phyloP scores from a whole-genome alignment of 2,329 filamentous ascomycete genomes.

The Hypomyces rosellus region DNA sequence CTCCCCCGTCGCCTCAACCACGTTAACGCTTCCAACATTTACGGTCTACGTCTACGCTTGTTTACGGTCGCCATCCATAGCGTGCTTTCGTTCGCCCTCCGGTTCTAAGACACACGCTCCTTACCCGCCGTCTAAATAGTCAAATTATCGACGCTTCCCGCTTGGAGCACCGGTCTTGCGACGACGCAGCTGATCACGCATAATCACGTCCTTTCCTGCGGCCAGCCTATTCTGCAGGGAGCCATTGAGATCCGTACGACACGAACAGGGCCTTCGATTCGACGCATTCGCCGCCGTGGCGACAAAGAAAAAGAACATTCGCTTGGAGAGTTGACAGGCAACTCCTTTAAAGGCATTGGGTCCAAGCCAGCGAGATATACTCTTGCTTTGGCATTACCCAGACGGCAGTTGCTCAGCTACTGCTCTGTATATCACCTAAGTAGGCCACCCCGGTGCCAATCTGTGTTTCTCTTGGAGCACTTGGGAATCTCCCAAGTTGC shows the following conservation, averaged over 20 bases:
- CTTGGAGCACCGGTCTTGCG: conserved; percentile 12
- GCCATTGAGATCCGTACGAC: conserved; percentile 19
- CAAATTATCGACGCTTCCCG: neutral
- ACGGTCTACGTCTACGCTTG: conserved; percentile 3
- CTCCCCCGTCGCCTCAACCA: neutral
- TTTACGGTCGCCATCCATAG: conserved; percentile 3
- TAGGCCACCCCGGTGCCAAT: too few relatives aligned
- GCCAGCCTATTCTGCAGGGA: conserved; percentile 21
- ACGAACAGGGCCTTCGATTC: conserved; percentile 4
- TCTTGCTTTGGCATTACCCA: too few relatives aligned
- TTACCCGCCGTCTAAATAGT: neutral
- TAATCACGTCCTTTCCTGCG: conserved; percentile 18
- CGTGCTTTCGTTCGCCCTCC: conserved; percentile 5
- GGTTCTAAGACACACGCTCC: conserved; percentile 8
- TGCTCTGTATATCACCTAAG: too few relatives aligned
- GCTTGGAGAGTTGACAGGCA: too few relatives aligned
- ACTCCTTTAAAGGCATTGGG: too few relatives aligned
- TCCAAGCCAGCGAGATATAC: too few relatives aligned
- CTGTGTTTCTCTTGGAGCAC: too few relatives aligned
- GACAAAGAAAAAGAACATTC: too few relatives aligned
- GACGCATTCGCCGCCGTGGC: neutral
- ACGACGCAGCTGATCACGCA: conserved; percentile 8
- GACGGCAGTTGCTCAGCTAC: too few relatives aligned
- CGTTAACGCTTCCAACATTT: neutral
- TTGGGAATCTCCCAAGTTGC: too few relatives aligned